phyloP scores from a whole-genome alignment of 768 basidiomycete genomes.

The Kwoniella shandongensis region DNA sequence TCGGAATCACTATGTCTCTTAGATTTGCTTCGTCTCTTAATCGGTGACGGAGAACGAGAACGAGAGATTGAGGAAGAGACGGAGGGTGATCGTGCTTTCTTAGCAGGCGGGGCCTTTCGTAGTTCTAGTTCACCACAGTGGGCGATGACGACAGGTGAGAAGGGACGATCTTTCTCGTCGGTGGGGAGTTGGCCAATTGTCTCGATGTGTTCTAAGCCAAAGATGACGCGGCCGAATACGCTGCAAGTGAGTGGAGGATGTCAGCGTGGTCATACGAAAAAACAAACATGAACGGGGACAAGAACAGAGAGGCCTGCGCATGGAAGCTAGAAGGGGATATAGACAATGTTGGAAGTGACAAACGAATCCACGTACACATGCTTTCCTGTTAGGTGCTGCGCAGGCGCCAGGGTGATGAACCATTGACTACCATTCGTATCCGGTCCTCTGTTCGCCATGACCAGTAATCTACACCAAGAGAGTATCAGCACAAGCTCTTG shows the following conservation, averaged over 20 bases:
- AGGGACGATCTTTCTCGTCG: conserved; percentile 73
- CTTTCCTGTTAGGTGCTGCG: conserved; percentile 57
- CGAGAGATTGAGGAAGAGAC: conserved; percentile 11
- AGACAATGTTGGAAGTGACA: background rate
- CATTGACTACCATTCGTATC: conserved; percentile 85
- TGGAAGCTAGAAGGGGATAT: background rate
- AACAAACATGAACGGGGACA: background rate
- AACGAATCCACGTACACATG: conserved; percentile 45
- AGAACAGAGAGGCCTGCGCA: background rate
- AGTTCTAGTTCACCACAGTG: conserved; percentile 86
- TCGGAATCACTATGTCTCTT: conserved; percentile 11
- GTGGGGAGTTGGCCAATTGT: conserved; percentile 65
- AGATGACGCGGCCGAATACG: conserved; percentile 50
- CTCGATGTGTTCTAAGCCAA: conserved; percentile 59
- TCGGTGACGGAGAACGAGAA: conserved; percentile 28
- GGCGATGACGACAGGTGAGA: conserved; percentile 65
- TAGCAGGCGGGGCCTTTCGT: conserved; percentile 53
- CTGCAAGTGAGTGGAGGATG: too few relatives aligned
- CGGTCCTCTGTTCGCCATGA: conserved; percentile 77
- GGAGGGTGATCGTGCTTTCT: conserved; percentile 16
- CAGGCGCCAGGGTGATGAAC: conserved; percentile 75
- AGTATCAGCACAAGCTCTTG: conserved; percentile 11
- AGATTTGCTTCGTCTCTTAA: conserved; percentile 14
- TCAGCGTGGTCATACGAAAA: too few relatives aligned
- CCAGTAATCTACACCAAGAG: conserved; percentile 62